A percentile compares a stretch with the other conserved stretches of the same genome.
phyloP scores from a whole-genome alignment of 176 grass and related monocot species.

The Phoenix roebelenii region DNA sequence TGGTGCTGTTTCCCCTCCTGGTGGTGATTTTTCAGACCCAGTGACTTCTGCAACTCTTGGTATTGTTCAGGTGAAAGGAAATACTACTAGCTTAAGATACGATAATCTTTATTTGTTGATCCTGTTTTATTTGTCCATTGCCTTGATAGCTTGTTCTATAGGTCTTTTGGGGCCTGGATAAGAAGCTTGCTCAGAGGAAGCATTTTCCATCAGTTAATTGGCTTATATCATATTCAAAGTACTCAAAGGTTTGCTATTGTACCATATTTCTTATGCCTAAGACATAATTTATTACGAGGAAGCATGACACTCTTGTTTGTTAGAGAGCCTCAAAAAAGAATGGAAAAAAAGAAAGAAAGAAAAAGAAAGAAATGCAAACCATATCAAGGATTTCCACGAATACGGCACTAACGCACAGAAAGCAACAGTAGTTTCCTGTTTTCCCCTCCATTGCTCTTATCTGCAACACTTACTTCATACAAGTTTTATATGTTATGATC shows the following conservation, averaged over 20 bases:
- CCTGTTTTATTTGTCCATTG: slow-evolving; percentile 1
- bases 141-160: slow-evolving; percentile 26
- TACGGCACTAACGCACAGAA: no score
- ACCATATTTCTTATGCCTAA: no score
- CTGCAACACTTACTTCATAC: no score
- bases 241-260: slow-evolving; percentile 53
- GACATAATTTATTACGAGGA: no score
- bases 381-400: no score
- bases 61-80: slow-evolving; percentile 77
- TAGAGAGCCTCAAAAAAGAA: no score
- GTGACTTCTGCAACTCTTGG: slow-evolving; percentile 97
- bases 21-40: slow-evolving; percentile 97
- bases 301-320: no score
- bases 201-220: slow-evolving; percentile 99
- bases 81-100: not conserved
- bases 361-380: no score
- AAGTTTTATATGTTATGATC: no score
- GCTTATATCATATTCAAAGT: slow-evolving; percentile 99
- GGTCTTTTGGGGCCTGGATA: slow-evolving; percentile 99
- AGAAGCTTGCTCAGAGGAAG: slow-evolving; percentile 97
- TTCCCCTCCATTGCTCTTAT: no score
- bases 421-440: no score
- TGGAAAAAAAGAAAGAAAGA: no score
- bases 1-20: slow-evolving; percentile 94
- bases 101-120: not conserved